These are phyloP conservation scores for Daldinia eschscholtzii DNA, from an alignment of 2,329 filamentous ascomycete species.

Conservation along the genomic window DNA sequence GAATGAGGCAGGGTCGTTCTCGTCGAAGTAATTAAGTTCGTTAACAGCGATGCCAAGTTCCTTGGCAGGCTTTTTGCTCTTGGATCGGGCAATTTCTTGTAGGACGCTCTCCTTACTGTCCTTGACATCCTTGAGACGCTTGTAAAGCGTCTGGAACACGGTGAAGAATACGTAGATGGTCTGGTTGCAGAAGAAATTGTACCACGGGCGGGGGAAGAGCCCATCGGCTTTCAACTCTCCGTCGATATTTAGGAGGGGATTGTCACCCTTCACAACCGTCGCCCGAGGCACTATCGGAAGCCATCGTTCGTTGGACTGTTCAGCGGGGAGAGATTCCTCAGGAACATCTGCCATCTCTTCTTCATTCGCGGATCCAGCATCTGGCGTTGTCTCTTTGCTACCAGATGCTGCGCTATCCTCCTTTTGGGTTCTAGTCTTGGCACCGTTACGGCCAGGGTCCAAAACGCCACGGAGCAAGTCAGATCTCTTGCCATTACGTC, in stretches of 20 bases:
- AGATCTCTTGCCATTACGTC: constrained; percentile 80
- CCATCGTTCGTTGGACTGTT: constrained; percentile 74
- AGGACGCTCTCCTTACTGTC: constrained; percentile 79
- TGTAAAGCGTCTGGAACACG: constrained; percentile 91
- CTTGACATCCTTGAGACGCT: constrained; percentile 86
- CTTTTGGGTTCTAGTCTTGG: constrained; percentile 77
- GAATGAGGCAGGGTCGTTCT: constrained; percentile 74
- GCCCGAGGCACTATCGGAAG: constrained; percentile 71
- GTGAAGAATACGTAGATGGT: constrained; percentile 95
- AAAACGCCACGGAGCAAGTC: constrained; percentile 88
- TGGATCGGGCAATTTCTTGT: constrained; percentile 79
- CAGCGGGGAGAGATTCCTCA: constrained; percentile 69
- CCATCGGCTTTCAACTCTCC: constrained; percentile 80
- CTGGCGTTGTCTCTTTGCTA: constrained; percentile 91
- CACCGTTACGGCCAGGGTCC: constrained; percentile 79
- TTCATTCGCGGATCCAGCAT: constrained; percentile 80
- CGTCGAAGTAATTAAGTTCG: constrained; percentile 80
- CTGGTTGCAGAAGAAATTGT: constrained; percentile 92
- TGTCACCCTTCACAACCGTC: constrained; percentile 66
- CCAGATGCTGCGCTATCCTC: constrained; percentile 82
- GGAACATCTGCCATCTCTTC: constrained; percentile 77
- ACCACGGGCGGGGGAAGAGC: constrained; percentile 82
- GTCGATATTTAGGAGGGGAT: constrained; percentile 68
- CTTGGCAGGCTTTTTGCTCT: constrained; percentile 81
- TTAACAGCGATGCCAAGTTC: constrained; percentile 88